phyloP scores from a whole-genome alignment of 1,284 basidiomycete species.

The Microbotryum intermedium region DNA sequence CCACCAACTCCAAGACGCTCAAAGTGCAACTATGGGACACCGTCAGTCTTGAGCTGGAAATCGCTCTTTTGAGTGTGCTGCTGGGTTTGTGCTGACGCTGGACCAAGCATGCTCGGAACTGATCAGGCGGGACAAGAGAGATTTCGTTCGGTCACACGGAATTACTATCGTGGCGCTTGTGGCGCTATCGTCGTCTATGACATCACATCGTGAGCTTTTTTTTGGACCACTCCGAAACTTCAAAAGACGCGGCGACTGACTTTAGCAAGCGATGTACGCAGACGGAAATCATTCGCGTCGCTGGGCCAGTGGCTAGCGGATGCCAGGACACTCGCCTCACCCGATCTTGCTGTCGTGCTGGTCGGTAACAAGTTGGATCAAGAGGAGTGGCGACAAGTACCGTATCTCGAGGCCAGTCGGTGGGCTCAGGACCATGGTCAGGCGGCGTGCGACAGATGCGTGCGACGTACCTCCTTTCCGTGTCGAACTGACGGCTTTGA shows the following conservation, averaged over 20 bases:
- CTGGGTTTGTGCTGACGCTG: not conserved
- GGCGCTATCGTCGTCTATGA: conserved; percentile 92
- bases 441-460: conserved; percentile 24
- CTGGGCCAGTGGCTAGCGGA: conserved; percentile 74
- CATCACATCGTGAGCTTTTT: conserved; percentile 52
- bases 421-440: conserved; percentile 91
- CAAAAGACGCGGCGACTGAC: not conserved
- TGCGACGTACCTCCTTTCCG: not conserved
- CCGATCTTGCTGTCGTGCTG: conserved; percentile 78
- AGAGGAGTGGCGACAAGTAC: conserved; percentile 89
- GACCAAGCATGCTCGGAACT: no score
- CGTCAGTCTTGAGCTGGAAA: conserved; percentile 1
- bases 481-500: no score
- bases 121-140: conserved; percentile 75
- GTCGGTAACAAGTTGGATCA: conserved; percentile 93
- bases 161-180: conserved; percentile 91
- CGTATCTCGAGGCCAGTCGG: conserved; percentile 82
- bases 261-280: no score
- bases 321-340: conserved; percentile 74
- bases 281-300: conserved; percentile 32
- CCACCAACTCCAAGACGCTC: conserved; percentile 28
- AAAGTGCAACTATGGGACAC: conserved; percentile 80
- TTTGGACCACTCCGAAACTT: not conserved
- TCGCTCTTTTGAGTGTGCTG: no score
- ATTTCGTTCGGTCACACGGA: conserved; percentile 92